phyloP scores from a whole-genome alignment of 352 stramenopile genomes.

The Globisporangium irregulare region DNA sequence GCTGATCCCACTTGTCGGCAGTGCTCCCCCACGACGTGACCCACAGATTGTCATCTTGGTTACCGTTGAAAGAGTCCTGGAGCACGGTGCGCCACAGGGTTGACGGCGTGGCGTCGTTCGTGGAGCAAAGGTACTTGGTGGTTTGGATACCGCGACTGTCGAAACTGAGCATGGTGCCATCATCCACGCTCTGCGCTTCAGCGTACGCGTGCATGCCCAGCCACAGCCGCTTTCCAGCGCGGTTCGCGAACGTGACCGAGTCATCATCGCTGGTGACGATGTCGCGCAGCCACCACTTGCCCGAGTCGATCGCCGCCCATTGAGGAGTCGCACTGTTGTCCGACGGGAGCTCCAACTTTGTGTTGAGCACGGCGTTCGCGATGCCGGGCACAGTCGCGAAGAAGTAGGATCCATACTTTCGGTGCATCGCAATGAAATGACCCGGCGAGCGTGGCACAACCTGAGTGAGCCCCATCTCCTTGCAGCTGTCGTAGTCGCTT shows the following conservation, averaged over 20 bases:
- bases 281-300: constrained; percentile 64
- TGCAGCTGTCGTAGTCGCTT: constrained; percentile 48
- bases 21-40: constrained; percentile 37
- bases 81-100: constrained; percentile 44
- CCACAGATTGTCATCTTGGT: constrained; percentile 55
- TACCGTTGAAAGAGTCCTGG: constrained; percentile 58
- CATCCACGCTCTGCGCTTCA: constrained; percentile 39
- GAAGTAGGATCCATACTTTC: constrained; percentile 42
- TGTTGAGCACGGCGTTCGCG: constrained; percentile 37
- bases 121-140: constrained; percentile 54
- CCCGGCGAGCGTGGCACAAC: constrained; percentile 45
- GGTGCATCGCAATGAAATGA: constrained; percentile 45
- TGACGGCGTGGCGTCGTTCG: constrained; percentile 50
- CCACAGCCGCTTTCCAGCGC: constrained; percentile 36
- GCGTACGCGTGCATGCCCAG: constrained; percentile 48
- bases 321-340: constrained; percentile 40
- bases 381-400: constrained; percentile 54
- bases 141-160: constrained; percentile 42
- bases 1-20: constrained; percentile 38
- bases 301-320: constrained; percentile 47
- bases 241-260: constrained; percentile 14
- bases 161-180: constrained; percentile 43
- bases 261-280: constrained; percentile 27
- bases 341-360: constrained; percentile 35
- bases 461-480: constrained; percentile 42